Evolutionary conservation across 202 grass and related monocot genomes (phyloP), one percentile per base, ranked within the genome.

Genomic region (Panicum virgatum): DNA sequence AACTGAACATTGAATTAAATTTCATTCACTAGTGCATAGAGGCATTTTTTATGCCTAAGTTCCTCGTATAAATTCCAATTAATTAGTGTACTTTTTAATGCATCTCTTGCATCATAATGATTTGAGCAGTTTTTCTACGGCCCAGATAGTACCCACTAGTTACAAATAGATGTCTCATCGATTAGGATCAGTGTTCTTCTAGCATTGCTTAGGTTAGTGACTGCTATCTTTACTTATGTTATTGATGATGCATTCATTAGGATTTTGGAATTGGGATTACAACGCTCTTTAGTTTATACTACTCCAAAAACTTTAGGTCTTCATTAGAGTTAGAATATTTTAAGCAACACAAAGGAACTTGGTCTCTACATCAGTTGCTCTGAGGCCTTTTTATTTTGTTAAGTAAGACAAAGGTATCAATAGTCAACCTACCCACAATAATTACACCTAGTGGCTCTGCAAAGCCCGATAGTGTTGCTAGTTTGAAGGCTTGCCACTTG

Each of bases 401-500:
- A 51, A 54, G 5, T 40, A 7, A 45, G 18, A 44, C 7, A 32
- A 45, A n/a, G 13, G 38, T 67, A 34, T 34, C 3, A 72, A 57
- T 16, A 47, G 46, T 60, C 4, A 78, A 78, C 92, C 8, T 87
- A 94, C 92, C 92, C 51, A 94, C 89, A 75, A 94, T 80, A 70
- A 94, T 85, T 62, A 91, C 92, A 48, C 92, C 92, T 37, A 94
- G 14, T 44, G 92, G 89, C 13, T 94, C 92, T 10, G 92, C 92
- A 44, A 94, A 94, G 36, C 92, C 92, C 48, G 92, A 87, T 56
- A 94, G 73, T 44, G 89, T 86, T 71, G 92, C 92, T 78, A 94
- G 63, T 85, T 94, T 94, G 81, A 94, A 91, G 45, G 92, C 92
- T 69, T 94, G 89, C 92, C 92, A 94, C 85, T 94, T 94, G 86